A percentile compares a stretch with the other conserved stretches of the same genome.
Evolutionary conservation across 441 rosid species (phyloP).

Genomic region (Biscutella laevigata): DNA sequence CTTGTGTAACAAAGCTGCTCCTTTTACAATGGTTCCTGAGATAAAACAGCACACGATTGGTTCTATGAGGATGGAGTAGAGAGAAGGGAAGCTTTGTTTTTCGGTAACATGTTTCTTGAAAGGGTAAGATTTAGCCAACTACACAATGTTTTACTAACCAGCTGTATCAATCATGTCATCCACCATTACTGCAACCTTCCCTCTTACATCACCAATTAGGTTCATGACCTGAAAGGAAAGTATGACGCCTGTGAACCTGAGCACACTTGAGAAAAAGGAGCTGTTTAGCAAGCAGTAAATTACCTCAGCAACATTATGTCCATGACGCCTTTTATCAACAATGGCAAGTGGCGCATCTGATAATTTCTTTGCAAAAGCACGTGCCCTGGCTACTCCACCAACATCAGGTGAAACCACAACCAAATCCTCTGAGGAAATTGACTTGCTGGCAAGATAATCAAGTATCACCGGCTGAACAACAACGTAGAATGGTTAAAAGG

Average conservation of each 20-base stretch:
- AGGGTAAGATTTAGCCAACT: not conserved
- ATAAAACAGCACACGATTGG: not conserved
- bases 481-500: too few species aligned
- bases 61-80: too few species aligned
- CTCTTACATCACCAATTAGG: conserved; percentile 76
- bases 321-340: conserved; percentile 78
- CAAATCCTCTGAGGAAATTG: conserved; percentile 45
- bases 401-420: conserved; percentile 75
- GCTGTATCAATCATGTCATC: conserved; percentile 97
- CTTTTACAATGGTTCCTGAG: conserved; percentile 85
- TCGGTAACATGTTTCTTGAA: not conserved
- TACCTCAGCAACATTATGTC: conserved; percentile 81
- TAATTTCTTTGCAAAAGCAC: conserved; percentile 64
- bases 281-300: too few species aligned
- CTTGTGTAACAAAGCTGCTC: conserved; percentile 78
- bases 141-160: conserved; percentile 50
- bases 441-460: conserved; percentile 77
- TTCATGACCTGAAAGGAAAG: conserved; percentile 59
- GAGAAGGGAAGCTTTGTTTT: not conserved
- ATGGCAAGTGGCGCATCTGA: conserved; percentile 65
- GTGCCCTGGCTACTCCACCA: conserved; percentile 75
- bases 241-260: too few species aligned
- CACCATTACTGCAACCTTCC: conserved; percentile 86
- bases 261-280: too few species aligned
- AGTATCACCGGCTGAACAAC: conserved; percentile 70